Conservation (phyloP, 2,329 filamentous ascomycete species). For the Diaporthe batatas region DNA sequence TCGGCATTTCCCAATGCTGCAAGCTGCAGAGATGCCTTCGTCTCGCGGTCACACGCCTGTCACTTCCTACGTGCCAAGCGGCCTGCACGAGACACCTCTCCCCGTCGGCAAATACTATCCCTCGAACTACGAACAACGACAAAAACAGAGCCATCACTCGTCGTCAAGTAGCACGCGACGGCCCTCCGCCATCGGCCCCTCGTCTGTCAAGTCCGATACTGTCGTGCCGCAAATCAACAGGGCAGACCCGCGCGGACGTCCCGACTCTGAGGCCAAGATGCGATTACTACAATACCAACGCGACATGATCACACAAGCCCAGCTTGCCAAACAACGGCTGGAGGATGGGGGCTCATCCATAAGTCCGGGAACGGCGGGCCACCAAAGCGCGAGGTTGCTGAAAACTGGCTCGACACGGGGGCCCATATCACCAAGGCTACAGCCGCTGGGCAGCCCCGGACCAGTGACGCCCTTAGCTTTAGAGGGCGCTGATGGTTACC, state of each 20-base stretch:
- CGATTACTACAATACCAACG: constrained; percentile 70
- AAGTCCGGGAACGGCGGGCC: constrained; percentile 49
- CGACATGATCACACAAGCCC: constrained; percentile 72
- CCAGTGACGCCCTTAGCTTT: constrained; percentile 74
- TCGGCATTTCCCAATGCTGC: constrained; percentile 41
- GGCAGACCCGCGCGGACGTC: constrained; percentile 51
- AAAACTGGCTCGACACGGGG: neutral
- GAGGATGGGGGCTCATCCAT: constrained; percentile 48
- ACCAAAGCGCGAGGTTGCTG: constrained; percentile 54
- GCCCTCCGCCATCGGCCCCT: constrained; percentile 49
- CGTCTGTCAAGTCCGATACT: constrained; percentile 53
- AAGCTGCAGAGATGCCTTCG: constrained; percentile 47
- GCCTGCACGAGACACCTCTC: constrained; percentile 59
- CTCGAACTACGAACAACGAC: constrained; percentile 66
- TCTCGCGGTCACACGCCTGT: constrained; percentile 58
- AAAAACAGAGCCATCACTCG: constrained; percentile 43
- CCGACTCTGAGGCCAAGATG: constrained; percentile 63
- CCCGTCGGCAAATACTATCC: constrained; percentile 75
- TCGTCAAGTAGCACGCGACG: constrained; percentile 45
- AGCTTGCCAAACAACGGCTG: constrained; percentile 56
- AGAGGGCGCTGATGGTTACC: constrained; percentile 57
- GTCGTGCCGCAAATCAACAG: constrained; percentile 49
- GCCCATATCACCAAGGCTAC: constrained; percentile 63
- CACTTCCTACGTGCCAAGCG: constrained; percentile 65
- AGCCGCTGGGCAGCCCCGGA: constrained; percentile 69